Conservation (phyloP, 2,329 filamentous ascomycete genomes). For the Xylariaceae sp. region DNA sequence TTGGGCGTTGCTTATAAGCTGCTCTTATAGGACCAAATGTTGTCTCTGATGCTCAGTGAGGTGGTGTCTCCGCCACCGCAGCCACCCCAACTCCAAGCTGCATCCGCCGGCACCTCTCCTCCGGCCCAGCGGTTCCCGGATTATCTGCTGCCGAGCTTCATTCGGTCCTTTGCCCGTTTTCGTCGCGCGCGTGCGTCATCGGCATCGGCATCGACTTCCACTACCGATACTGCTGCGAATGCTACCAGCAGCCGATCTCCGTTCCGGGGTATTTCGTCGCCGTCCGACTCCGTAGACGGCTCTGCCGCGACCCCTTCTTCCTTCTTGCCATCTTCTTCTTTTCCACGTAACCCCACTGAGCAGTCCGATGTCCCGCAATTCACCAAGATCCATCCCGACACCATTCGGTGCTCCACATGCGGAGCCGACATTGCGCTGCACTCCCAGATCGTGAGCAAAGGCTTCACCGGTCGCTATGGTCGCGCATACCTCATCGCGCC, state of each 20-base stretch:
- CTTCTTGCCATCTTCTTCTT: constrained; percentile 25
- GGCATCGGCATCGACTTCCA: constrained; percentile 24
- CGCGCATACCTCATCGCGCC: constrained; percentile 56
- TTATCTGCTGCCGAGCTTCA: constrained; percentile 49
- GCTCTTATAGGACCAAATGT: constrained; percentile 15
- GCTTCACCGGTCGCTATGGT: constrained; percentile 61
- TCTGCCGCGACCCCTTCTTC: constrained; percentile 11
- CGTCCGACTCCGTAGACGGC: constrained; percentile 29
- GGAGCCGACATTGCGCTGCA: constrained; percentile 56
- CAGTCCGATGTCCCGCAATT: constrained; percentile 30
- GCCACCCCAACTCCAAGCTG: constrained; percentile 3
- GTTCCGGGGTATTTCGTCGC: constrained; percentile 35
- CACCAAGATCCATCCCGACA: constrained; percentile 45
- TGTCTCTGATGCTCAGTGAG: constrained; percentile 29
- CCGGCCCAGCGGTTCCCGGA: constrained; percentile 41
- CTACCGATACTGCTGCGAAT: constrained; percentile 16
- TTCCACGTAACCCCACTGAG: constrained; percentile 13
- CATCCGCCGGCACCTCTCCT: constrained; percentile 7
- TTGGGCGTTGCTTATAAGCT: too few relatives aligned
- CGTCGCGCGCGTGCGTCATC: constrained; percentile 13
- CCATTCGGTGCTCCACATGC: constrained; percentile 55
- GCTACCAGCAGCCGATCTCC: constrained; percentile 18
- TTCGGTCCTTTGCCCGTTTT: constrained; percentile 43
- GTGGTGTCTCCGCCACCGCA: constrained; percentile 14
- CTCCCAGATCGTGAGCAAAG: constrained; percentile 59